phyloP scores from a whole-genome alignment of 2,329 filamentous ascomycete species.

The Cercospora zeina region DNA sequence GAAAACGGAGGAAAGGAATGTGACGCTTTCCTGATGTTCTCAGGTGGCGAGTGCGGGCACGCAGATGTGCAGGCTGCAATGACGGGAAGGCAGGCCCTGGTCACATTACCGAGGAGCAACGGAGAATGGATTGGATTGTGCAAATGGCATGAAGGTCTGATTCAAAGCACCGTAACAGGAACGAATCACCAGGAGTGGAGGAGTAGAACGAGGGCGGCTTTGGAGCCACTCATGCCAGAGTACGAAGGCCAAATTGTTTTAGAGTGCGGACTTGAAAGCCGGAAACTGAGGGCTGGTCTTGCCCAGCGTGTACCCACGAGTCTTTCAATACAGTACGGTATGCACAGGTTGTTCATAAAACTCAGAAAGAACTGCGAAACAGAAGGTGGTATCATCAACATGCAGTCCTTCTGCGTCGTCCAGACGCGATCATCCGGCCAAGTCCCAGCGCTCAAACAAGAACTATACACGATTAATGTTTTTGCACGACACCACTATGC shows the following conservation, averaged over 20 bases:
- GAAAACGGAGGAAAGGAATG: neutral
- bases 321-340: neutral
- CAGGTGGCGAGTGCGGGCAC: neutral
- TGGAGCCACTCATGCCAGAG: neutral
- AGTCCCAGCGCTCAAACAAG: neutral
- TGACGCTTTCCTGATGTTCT: neutral
- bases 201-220: neutral
- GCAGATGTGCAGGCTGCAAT: neutral
- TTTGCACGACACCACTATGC: conserved; percentile 13
- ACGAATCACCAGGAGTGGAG: neutral
- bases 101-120: neutral
- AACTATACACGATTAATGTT: conserved; percentile 18
- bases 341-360: neutral
- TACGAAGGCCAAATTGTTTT: neutral
- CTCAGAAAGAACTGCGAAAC: neutral
- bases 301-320: neutral
- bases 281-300: neutral
- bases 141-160: neutral
- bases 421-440: neutral
- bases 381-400: neutral
- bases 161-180: neutral
- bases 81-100: neutral
- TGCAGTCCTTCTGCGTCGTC: neutral
- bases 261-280: neutral
- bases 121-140: neutral